Conservation (phyloP, 768 basidiomycete genomes). For the Lyophyllum decastes region DNA sequence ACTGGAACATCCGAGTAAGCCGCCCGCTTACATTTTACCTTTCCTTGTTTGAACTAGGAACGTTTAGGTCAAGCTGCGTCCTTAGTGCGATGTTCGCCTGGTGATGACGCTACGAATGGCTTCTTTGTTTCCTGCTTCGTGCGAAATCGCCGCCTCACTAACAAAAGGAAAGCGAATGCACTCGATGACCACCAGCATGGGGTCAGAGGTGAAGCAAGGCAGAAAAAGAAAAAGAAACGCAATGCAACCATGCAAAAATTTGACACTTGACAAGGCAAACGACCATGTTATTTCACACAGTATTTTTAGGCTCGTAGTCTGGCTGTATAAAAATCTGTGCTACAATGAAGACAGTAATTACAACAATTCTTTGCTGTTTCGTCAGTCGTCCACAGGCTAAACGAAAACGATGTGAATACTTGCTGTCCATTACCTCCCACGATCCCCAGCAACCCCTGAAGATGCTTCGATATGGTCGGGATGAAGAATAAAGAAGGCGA, state of each 20-base stretch:
- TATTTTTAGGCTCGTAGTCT: constrained; percentile 1
- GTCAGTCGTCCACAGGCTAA: constrained; percentile 18
- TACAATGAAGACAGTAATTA: constrained; percentile 15
- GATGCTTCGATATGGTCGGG: constrained; percentile 10
- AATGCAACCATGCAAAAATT: neutral
- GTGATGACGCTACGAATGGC: constrained; percentile 89
- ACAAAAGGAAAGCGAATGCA: constrained; percentile 26
- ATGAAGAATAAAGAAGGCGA: constrained; percentile 3
- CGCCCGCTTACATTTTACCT: neutral
- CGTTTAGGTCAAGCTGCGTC: constrained; percentile 54
- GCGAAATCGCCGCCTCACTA: constrained; percentile 16
- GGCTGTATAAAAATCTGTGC: constrained; percentile 9
- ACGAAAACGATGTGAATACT: constrained; percentile 17
- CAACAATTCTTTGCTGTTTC: constrained; percentile 12
- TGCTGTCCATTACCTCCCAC: constrained; percentile 19
- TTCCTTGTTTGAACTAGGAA: constrained; percentile 4
- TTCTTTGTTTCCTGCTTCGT: constrained; percentile 98
- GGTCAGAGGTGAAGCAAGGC: constrained; percentile 4
- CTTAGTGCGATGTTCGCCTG: constrained; percentile 72
- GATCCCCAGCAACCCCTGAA: constrained; percentile 2
- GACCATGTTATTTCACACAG: neutral
- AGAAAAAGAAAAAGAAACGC: constrained; percentile 15
- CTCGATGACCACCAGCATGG: constrained; percentile 18
- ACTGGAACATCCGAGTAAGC: constrained; percentile 54
- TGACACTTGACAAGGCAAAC: no score